These are phyloP conservation scores for Fibroporia radiculosa DNA, from an alignment of 768 basidiomycete genomes.

Conservation along the genomic window DNA sequence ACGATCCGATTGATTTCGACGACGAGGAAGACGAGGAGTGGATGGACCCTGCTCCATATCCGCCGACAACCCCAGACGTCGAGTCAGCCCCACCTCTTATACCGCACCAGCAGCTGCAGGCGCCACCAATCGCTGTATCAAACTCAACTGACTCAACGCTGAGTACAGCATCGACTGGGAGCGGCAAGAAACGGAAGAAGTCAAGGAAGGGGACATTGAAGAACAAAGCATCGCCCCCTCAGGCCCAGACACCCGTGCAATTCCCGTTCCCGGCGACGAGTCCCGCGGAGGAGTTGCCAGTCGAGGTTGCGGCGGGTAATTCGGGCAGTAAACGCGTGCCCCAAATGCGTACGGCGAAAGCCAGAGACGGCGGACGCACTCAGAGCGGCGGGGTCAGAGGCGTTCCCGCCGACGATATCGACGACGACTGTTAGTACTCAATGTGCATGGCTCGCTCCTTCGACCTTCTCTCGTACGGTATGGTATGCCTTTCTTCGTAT, in stretches of 20 bases:
- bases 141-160: slow-evolving; percentile 16
- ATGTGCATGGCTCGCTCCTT: no score
- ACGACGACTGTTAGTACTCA: slow-evolving; percentile 22
- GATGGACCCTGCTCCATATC: slow-evolving; percentile 46
- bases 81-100: neutral
- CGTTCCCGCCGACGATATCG: slow-evolving; percentile 37
- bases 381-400: slow-evolving; percentile 84
- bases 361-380: slow-evolving; percentile 74
- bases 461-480: no score
- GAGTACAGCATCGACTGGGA: slow-evolving; percentile 12
- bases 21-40: slow-evolving; percentile 48
- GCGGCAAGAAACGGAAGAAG: slow-evolving; percentile 25
- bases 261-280: slow-evolving; percentile 59
- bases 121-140: slow-evolving; percentile 11
- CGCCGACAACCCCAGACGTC: slow-evolving; percentile 10
- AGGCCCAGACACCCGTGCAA: slow-evolving; percentile 26
- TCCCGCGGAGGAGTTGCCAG: slow-evolving; percentile 15
- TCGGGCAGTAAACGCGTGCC: slow-evolving; percentile 24
- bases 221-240: slow-evolving; percentile 13
- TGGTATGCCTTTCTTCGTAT: no score
- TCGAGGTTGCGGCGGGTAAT: slow-evolving; percentile 8
- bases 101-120: neutral
- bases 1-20: slow-evolving; percentile 28
- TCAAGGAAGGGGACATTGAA: slow-evolving; percentile 35
- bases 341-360: slow-evolving; percentile 68